phyloP scores from a whole-genome alignment of 805 yeast genomes.

The Brettanomyces sp. region DNA sequence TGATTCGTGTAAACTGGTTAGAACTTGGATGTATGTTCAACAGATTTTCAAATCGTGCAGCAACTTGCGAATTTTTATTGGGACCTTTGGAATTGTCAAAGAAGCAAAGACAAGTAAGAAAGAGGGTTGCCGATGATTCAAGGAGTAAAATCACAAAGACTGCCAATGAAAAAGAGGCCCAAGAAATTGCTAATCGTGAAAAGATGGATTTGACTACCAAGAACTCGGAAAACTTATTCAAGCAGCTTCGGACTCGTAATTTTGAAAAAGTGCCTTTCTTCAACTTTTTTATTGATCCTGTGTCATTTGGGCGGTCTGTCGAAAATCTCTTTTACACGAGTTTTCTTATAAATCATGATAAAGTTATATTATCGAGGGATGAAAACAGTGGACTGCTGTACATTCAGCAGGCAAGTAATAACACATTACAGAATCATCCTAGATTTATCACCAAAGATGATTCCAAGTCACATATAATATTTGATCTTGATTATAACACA shows the following conservation, averaged over 20 bases:
- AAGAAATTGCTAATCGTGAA: slow-evolving; percentile 40
- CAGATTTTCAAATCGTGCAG: slow-evolving; percentile 36
- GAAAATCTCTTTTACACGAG: slow-evolving; percentile 81
- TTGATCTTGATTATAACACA: slow-evolving; percentile 55
- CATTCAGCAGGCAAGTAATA: slow-evolving; percentile 18
- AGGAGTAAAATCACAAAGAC: slow-evolving; percentile 30
- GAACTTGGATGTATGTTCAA: slow-evolving; percentile 45
- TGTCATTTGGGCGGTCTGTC: slow-evolving; percentile 65
- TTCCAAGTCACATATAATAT: slow-evolving; percentile 53
- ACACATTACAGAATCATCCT: slow-evolving; percentile 14
- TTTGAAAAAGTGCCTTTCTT: slow-evolving; percentile 47
- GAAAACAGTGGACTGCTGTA: slow-evolving; percentile 33
- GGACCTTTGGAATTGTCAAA: slow-evolving; percentile 65
- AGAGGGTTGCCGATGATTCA: slow-evolving; percentile 35
- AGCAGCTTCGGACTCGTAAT: slow-evolving; percentile 16
- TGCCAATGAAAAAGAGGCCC: slow-evolving; percentile 45
- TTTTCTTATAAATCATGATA: slow-evolving; percentile 69
- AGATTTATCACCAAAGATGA: slow-evolving; percentile 15
- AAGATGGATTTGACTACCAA: slow-evolving; percentile 50
- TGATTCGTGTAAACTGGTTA: slow-evolving; percentile 45
- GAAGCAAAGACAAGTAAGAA: slow-evolving; percentile 27
- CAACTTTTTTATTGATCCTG: slow-evolving; percentile 63
- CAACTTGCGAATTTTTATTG: slow-evolving; percentile 49
- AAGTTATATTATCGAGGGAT: slow-evolving; percentile 38
- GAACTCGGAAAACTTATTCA: slow-evolving; percentile 48